These are phyloP conservation scores for Caloboletus inedulis DNA, from an alignment of 1,284 basidiomycete species.

Conservation along the genomic window DNA sequence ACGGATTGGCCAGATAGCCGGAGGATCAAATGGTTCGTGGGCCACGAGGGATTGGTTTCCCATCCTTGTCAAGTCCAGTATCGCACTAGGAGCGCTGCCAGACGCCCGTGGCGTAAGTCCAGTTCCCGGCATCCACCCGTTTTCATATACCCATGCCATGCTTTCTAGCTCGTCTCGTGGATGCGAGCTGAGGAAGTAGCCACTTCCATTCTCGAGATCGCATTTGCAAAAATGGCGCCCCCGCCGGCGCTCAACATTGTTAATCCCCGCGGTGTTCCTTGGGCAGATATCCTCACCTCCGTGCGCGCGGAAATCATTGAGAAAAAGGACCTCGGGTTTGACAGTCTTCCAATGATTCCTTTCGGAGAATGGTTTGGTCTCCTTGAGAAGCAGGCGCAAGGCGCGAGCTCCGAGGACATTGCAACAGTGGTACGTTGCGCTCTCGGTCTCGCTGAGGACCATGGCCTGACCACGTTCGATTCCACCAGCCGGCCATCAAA, in stretches of 20 bases:
- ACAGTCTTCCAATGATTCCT: background rate
- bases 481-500: constrained; percentile 5
- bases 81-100: constrained; percentile 29
- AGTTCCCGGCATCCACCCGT: too few species aligned
- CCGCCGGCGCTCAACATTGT: constrained; percentile 20
- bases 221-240: constrained; percentile 7
- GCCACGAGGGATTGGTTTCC: constrained; percentile 29
- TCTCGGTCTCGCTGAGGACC: background rate
- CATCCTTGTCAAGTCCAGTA: constrained; percentile 26
- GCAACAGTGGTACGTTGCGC: background rate
- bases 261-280: constrained; percentile 20
- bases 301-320: constrained; percentile 9
- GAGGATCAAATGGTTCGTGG: constrained; percentile 27
- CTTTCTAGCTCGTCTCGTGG: constrained; percentile 29
- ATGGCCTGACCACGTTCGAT: background rate
- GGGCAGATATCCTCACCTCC: constrained; percentile 15
- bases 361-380: background rate
- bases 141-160: too few species aligned
- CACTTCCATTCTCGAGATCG: constrained; percentile 13
- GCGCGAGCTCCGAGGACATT: background rate
- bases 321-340: background rate
- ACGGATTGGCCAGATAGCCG: constrained; percentile 28
- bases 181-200: constrained; percentile 22
- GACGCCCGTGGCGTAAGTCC: constrained; percentile 23
- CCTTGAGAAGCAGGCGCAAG: constrained; percentile 1